Conservation (phyloP, 1,284 basidiomycete species). For the Sparassis latifolia region DNA sequence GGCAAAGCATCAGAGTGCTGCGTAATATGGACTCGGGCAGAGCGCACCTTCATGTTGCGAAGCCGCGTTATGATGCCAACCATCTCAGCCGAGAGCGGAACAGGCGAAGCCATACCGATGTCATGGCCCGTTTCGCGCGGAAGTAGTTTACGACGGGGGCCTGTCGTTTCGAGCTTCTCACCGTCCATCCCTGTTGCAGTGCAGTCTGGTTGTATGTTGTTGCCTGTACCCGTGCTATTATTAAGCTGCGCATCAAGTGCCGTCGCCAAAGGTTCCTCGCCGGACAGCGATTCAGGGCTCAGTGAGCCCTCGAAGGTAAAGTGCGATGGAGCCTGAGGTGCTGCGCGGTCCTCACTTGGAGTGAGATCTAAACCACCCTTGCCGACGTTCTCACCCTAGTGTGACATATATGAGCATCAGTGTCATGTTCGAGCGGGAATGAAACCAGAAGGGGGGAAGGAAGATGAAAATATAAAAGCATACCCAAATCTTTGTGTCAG, state of each 20-base stretch:
- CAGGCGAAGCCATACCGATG: slow-evolving; percentile 87
- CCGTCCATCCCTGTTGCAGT: neutral
- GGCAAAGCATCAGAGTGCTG: slow-evolving; percentile 5
- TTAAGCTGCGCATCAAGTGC: neutral
- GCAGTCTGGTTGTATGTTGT: neutral
- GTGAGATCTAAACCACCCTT: slow-evolving; percentile 77
- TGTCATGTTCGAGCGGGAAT: neutral
- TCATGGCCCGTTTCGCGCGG: slow-evolving; percentile 81
- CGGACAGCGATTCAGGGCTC: slow-evolving; percentile 29
- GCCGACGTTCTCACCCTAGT: slow-evolving; percentile 65
- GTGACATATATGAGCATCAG: neutral
- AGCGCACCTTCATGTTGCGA: slow-evolving; percentile 73
- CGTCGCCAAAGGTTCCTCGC: neutral
- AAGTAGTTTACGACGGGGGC: slow-evolving; percentile 37
- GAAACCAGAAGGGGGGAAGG: neutral
- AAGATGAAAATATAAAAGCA: neutral
- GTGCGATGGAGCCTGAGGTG: slow-evolving; percentile 59
- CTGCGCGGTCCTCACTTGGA: slow-evolving; percentile 56
- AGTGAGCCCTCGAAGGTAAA: slow-evolving; percentile 26
- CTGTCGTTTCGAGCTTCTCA: neutral
- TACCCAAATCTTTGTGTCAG: slow-evolving; percentile 78
- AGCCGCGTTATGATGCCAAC: slow-evolving; percentile 81
- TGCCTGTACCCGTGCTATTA: neutral
- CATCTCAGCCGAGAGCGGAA: slow-evolving; percentile 78
- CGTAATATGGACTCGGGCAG: slow-evolving; percentile 2